A percentile compares a stretch with the other conserved stretches of the same genome.
Evolutionary conservation across 2,329 filamentous ascomycete species (phyloP).

Genomic region (Pseudogymnoascus sp.): DNA sequence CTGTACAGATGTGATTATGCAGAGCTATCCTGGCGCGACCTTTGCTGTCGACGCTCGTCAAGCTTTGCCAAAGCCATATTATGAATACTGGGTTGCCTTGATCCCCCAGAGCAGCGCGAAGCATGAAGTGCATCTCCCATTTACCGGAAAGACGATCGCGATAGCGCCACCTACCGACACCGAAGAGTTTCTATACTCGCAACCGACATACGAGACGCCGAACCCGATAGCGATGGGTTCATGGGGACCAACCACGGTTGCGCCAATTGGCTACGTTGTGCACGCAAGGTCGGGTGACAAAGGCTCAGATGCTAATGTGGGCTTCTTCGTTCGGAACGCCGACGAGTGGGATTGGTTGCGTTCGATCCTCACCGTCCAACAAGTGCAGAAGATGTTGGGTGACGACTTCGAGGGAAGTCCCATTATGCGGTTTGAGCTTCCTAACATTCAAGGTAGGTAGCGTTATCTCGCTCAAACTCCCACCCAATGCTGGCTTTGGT

Average conservation of each 20-base stretch:
- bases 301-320: conserved; percentile 32
- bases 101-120: conserved; percentile 21
- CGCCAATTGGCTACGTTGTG: conserved; percentile 15
- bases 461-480: background rate
- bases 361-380: conserved; percentile 18
- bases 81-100: conserved; percentile 25
- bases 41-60: conserved; percentile 33
- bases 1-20: conserved; percentile 36
- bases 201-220: conserved; percentile 8
- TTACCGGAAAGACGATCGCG: conserved; percentile 17
- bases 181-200: conserved; percentile 10
- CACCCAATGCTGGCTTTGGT: background rate
- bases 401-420: conserved; percentile 24
- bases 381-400: conserved; percentile 22
- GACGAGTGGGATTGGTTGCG: conserved; percentile 36
- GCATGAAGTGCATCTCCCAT: conserved; percentile 18
- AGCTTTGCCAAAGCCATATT: conserved; percentile 27
- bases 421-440: conserved; percentile 15
- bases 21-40: conserved; percentile 35
- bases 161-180: conserved; percentile 9
- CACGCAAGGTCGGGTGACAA: conserved; percentile 31
- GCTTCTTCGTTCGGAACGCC: conserved; percentile 33
- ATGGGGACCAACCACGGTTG: conserved; percentile 11
- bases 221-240: background rate
- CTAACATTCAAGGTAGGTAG: background rate